Evolutionary conservation across 176 grass and related monocot species (phyloP), one percentile per base, ranked within the genome.

Genomic region (Rhynchospora tenuis): DNA sequence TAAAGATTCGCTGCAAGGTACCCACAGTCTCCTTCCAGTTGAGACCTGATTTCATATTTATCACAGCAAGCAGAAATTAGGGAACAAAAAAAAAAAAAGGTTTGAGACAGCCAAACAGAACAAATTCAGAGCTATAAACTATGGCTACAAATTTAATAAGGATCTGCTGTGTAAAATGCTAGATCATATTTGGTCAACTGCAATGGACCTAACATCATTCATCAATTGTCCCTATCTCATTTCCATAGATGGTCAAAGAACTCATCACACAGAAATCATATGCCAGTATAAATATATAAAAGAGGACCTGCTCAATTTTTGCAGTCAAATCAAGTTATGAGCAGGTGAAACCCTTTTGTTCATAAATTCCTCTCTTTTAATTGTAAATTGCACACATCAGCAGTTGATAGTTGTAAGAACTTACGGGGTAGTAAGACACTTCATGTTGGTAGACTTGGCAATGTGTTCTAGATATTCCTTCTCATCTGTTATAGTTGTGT

Each of bases 401-500:
- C 14, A 69, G 31, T 43, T 44, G 44, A 56, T 19, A 78, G 46
- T 59, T 47, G 23, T 55, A 7, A 10, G 5, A 23, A 86, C 93
- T 88, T 92, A 94, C 90, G 81, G 93, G 38, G 93, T 86, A 61
- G 88, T 92, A 12, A 94, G 81, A 80, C 93, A 94, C 54, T 90
- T 94, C 93, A 94, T 92, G 72, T 94, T 94, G 84, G 93, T 94
- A 57, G 93, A 92, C 81, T 90, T 92, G 74, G 90, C 87, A 52
- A 94, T 90, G 85, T 94, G 93, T 73, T 94, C 74, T 68, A 94
- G 91, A 70, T 92, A 94, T 68, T 94, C 90, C 69, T 92, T 90
- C 71, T 94, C 90, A 59, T 90, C 86, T 66, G 91, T 90, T 84
- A 94, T 90, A 46, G 88, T 77, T 70, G 92, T 94, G 56, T 94